Evolutionary conservation across 805 yeast species (phyloP).

Genomic region (Cyberlindnera maclurae): DNA sequence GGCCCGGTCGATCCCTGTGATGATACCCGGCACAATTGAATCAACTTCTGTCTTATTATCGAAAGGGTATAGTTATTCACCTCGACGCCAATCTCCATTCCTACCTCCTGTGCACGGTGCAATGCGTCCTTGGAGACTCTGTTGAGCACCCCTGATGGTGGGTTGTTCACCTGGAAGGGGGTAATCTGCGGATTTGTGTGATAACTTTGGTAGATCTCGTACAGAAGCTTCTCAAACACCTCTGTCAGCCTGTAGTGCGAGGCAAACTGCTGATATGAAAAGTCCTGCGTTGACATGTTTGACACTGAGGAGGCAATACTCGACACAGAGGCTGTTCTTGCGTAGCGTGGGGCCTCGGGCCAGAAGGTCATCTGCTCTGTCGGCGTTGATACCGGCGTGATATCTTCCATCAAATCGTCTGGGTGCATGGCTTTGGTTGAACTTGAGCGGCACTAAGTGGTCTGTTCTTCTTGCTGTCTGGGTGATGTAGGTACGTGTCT

Average conservation of each 20-base stretch:
- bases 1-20: slow-evolving; percentile 3
- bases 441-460: no score
- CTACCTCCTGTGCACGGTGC: slow-evolving; percentile 26
- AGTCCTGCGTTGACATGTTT: slow-evolving; percentile 19
- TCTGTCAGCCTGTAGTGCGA: slow-evolving; percentile 24
- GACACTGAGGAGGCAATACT: slow-evolving; percentile 16
- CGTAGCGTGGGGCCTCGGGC: slow-evolving; percentile 15
- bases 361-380: slow-evolving; percentile 14
- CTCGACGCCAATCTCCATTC: slow-evolving; percentile 32
- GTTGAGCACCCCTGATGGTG: slow-evolving; percentile 62
- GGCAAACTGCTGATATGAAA: slow-evolving; percentile 22
- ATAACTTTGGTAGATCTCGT: slow-evolving; percentile 40
- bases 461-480: no score
- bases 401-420: slow-evolving; percentile 16
- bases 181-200: slow-evolving; percentile 55
- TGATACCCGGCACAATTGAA: slow-evolving; percentile 19
- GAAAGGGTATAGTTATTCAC: slow-evolving; percentile 30
- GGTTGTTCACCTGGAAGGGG: slow-evolving; percentile 58
- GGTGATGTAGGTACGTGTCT: no score
- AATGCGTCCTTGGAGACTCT: slow-evolving; percentile 52
- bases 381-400: slow-evolving; percentile 22
- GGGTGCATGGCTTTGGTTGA: slow-evolving; percentile 2
- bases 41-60: slow-evolving; percentile 31
- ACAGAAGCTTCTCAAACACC: slow-evolving; percentile 38
- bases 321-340: slow-evolving; percentile 22